These are phyloP conservation scores for Chaetomium sp. DNA, from an alignment of 2,329 filamentous ascomycete genomes.

Conservation along the genomic window DNA sequence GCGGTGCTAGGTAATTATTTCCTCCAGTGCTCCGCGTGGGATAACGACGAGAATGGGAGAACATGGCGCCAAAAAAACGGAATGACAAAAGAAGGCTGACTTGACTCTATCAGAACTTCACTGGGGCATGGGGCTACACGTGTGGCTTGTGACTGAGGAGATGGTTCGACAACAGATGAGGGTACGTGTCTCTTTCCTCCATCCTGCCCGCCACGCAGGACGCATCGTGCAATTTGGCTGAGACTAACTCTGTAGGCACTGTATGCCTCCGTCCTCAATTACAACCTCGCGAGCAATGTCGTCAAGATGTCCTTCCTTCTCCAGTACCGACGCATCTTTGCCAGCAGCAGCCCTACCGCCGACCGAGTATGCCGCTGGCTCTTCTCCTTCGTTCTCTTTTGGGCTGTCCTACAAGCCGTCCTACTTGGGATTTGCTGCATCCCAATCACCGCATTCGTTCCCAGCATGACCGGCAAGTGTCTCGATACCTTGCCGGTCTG, in stretches of 20 bases:
- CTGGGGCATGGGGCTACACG: conserved; percentile 25
- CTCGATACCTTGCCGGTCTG: conserved; percentile 26
- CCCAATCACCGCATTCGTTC: conserved; percentile 24
- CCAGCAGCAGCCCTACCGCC: conserved; percentile 21
- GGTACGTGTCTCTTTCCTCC: conserved; percentile 13
- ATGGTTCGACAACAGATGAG: conserved; percentile 24
- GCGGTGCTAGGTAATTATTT: neutral
- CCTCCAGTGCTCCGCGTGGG: too few relatives aligned
- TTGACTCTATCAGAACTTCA: conserved; percentile 21
- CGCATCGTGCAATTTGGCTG: neutral
- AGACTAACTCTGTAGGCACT: conserved; percentile 22
- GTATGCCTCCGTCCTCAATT: conserved; percentile 29
- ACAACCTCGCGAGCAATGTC: conserved; percentile 29
- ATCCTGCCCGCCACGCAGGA: neutral
- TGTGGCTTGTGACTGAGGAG: conserved; percentile 19
- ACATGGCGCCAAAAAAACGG: too few relatives aligned
- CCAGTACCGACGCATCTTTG: conserved; percentile 34
- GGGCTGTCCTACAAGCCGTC: conserved; percentile 26
- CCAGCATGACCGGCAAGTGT: conserved; percentile 19
- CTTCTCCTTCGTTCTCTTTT: conserved; percentile 25
- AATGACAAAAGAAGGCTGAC: neutral
- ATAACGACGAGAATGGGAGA: too few relatives aligned
- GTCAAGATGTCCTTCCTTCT: conserved; percentile 33
- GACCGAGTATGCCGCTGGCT: conserved; percentile 20
- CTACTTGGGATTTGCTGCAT: conserved; percentile 28